Evolutionary conservation across 495 filamentous ascomycete genomes (phyloP).

Genomic region (Aspergillus hancockii): DNA sequence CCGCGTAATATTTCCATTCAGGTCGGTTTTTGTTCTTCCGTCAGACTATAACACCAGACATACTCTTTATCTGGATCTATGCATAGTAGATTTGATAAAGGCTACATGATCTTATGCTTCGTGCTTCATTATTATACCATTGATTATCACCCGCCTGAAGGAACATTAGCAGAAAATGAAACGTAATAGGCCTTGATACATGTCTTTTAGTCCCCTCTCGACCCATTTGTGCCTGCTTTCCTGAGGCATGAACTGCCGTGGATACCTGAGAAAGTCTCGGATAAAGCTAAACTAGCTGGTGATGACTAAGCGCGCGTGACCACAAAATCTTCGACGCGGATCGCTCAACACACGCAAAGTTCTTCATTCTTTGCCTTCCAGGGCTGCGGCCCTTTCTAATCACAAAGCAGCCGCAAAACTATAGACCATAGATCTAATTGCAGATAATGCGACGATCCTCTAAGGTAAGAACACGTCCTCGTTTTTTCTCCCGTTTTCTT

Average conservation of each 20-base stretch:
- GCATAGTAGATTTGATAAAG: background rate
- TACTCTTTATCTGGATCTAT: background rate
- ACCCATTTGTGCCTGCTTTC: background rate
- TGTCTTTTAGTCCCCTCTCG: too few species aligned
- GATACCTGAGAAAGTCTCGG: background rate
- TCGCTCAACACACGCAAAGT: constrained; percentile 23
- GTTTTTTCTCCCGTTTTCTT: constrained; percentile 7
- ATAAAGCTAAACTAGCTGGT: background rate
- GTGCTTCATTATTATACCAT: too few species aligned
- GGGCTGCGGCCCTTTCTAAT: constrained; percentile 42
- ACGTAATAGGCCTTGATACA: background rate
- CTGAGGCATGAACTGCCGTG: background rate
- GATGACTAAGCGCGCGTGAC: constrained; percentile 32
- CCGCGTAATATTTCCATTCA: too few species aligned
- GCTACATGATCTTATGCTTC: too few species aligned
- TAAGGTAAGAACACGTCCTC: constrained; percentile 35
- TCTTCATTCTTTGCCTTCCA: constrained; percentile 24
- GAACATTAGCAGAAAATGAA: background rate
- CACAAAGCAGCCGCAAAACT: constrained; percentile 6
- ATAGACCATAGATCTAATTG: constrained; percentile 19
- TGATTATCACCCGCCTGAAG: too few species aligned
- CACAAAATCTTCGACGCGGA: constrained; percentile 21
- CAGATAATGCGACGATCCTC: constrained; percentile 35
- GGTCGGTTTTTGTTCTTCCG: background rate
- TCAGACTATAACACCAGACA: background rate